Conservation (phyloP, 768 basidiomycete species). For the Mycena sanguinolenta region DNA sequence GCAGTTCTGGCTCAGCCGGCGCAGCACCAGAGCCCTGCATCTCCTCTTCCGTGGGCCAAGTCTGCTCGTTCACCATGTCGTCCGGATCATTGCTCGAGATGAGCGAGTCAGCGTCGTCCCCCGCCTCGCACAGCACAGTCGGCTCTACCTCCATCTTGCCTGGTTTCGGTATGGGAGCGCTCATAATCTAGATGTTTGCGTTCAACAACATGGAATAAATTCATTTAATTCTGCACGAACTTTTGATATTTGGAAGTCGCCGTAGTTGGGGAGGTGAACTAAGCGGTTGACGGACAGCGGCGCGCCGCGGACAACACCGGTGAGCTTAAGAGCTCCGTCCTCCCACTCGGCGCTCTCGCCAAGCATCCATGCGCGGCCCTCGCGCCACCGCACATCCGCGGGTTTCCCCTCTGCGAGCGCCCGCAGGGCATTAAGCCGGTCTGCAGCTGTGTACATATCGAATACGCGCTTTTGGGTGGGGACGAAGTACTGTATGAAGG, state of each 20-base stretch:
- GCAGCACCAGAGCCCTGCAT: slow-evolving; percentile 63
- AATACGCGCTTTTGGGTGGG: slow-evolving; percentile 84
- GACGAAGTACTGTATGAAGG: slow-evolving; percentile 96
- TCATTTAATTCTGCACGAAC: slow-evolving; percentile 54
- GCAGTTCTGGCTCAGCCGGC: slow-evolving; percentile 55
- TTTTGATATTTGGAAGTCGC: slow-evolving; percentile 89
- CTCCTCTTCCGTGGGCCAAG: slow-evolving; percentile 98
- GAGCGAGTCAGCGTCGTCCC: slow-evolving; percentile 83
- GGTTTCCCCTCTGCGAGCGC: slow-evolving; percentile 90
- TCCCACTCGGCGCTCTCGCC: slow-evolving; percentile 75
- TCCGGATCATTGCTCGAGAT: slow-evolving; percentile 91
- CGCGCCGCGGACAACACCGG: slow-evolving; percentile 87
- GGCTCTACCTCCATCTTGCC: slow-evolving; percentile 79
- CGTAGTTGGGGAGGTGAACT: slow-evolving; percentile 88
- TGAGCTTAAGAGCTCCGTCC: slow-evolving; percentile 75
- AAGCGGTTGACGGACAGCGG: slow-evolving; percentile 85
- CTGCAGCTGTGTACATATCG: slow-evolving; percentile 75
- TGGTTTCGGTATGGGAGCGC: slow-evolving; percentile 64
- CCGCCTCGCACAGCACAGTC: slow-evolving; percentile 72
- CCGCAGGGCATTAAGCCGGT: slow-evolving; percentile 80
- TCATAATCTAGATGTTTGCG: slow-evolving; percentile 69
- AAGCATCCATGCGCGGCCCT: slow-evolving; percentile 82
- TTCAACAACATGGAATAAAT: not conserved
- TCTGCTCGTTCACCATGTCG: slow-evolving; percentile 94
- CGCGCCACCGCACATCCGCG: slow-evolving; percentile 83